Evolutionary conservation across 2,329 filamentous ascomycete genomes (phyloP).

Genomic region (Periconia sp.): DNA sequence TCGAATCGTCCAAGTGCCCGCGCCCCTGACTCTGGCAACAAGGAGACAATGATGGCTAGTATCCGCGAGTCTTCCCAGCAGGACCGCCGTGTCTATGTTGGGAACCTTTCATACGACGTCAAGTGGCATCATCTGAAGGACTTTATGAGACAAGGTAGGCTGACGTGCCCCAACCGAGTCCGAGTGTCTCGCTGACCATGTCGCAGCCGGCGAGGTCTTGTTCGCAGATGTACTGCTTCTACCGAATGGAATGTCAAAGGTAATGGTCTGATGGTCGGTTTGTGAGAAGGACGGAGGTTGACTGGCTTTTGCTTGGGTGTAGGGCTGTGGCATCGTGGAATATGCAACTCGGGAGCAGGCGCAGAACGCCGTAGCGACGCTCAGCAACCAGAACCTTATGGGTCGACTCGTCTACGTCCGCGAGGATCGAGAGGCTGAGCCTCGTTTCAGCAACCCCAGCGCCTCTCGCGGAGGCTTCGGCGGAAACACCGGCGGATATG

Average conservation of each 20-base stretch:
- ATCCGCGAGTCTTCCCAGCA: constrained; percentile 95
- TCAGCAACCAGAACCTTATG: constrained; percentile 99
- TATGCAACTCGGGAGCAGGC: constrained; percentile 99
- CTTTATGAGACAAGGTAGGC: constrained; percentile 98
- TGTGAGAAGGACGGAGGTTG: constrained; percentile 94
- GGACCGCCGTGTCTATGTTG: constrained; percentile 98
- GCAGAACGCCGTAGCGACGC: constrained; percentile 93
- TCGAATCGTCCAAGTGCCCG: constrained; percentile 62
- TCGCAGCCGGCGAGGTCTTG: constrained; percentile 93
- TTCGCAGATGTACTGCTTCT: constrained; percentile 99
- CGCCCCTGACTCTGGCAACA: constrained; percentile 78
- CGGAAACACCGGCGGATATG: constrained; percentile 31
- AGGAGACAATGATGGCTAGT: constrained; percentile 95
- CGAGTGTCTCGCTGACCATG: constrained; percentile 48
- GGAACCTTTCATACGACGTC: constrained; percentile 98
- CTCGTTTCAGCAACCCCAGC: constrained; percentile 82
- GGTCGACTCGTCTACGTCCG: constrained; percentile 97
- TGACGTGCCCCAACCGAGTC: constrained; percentile 20
- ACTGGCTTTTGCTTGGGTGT: constrained; percentile 89
- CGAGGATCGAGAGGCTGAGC: constrained; percentile 98
- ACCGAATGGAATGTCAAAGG: constrained; percentile 99
- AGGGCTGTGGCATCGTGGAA: constrained; percentile 99
- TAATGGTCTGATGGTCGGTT: constrained; percentile 87
- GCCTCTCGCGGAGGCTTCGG: constrained; percentile 60
- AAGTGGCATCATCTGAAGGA: constrained; percentile 99